Conservation (phyloP, 257 asterid species). For the Solanum commersonii region DNA sequence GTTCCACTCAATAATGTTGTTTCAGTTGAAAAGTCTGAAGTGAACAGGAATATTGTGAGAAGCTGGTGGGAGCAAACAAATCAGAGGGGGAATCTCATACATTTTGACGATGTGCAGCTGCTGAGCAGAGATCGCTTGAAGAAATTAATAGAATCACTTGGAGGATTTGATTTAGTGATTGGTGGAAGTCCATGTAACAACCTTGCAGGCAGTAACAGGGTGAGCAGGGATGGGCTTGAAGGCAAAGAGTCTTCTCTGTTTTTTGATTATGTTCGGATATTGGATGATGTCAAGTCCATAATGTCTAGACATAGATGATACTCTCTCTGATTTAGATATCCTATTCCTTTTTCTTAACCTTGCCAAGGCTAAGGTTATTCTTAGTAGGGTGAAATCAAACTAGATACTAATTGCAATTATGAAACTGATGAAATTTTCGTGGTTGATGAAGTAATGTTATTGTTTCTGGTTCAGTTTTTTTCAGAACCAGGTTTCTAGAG, state of each 20-base stretch:
- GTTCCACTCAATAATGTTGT: conserved; percentile 53
- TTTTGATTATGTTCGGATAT: conserved; percentile 4
- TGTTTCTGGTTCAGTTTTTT: background rate
- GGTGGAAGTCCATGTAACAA: conserved; percentile 5
- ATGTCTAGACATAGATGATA: background rate
- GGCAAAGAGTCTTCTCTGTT: conserved; percentile 3
- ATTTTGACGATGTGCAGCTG: conserved; percentile 49
- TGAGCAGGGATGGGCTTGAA: conserved; percentile 4
- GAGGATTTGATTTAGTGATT: conserved; percentile 24
- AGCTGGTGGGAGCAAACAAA: conserved; percentile 95
- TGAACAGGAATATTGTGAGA: conserved; percentile 49
- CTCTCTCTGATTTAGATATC: background rate
- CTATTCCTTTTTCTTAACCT: background rate
- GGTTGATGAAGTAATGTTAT: background rate
- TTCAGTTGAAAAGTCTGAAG: conserved; percentile 64
- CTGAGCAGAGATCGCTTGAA: conserved; percentile 29
- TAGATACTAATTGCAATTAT: background rate
- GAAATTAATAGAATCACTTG: conserved; percentile 6
- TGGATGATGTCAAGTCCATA: conserved; percentile 3
- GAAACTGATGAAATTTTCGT: background rate
- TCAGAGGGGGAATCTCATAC: conserved; percentile 43
- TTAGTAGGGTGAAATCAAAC: background rate
- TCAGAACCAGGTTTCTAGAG: background rate
- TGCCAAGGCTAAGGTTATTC: background rate
- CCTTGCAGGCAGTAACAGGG: conserved; percentile 5